Evolutionary conservation across 1,284 basidiomycete genomes (phyloP), one percentile per base, ranked within the genome.

Genomic region (Ustilago loliicola): DNA sequence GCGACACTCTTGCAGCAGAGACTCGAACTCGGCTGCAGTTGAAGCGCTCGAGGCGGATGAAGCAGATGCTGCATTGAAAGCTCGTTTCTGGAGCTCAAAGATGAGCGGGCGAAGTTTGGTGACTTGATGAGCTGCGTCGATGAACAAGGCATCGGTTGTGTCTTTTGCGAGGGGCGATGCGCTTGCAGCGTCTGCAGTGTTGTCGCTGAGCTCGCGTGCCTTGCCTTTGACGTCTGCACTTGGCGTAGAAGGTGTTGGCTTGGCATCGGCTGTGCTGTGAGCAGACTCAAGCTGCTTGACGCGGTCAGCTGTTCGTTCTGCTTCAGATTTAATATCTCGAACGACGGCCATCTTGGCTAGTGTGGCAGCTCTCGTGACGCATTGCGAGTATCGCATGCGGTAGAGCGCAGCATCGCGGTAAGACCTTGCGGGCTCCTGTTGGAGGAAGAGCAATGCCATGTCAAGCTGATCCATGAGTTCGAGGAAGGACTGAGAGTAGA

Each of bases 341-440:
- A 72, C 58, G 25, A 79, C 68, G 13, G 71, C 78, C 70, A 83
- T 69, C 58, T 80, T 78, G 19, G 75, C 79, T 2, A 83, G 62
- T 11, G 72, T 79, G 8, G 74, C 80, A 29, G 79, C 82, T 11
- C 82, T 53, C 0, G 77, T 76, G 30, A 82, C 64, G 63, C 80
- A 83, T 38, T 82, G 79, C 34, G 81, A 75, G 56, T 82, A 83
- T 9, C 83, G 74, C 81, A 85, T 80, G 3, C 75, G 68, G 57
- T 85, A 85, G 8, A 85, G 70, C 5, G 66, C 66, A 6, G 83
- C 80, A 61, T 85, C 84, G 17, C 57, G 32, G 47, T 83, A 85
- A 19, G 55, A 56, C 17, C 36, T 64, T 5, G 77, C 77, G 0
- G 77, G 77, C 7, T 64, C 55, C 27, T 72, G 69, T 7, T 79